A percentile compares a stretch with the other conserved stretches of the same genome.
Evolutionary conservation across 208 protist species (phyloP).

Genomic region (Trypanosoma vivax): DNA sequence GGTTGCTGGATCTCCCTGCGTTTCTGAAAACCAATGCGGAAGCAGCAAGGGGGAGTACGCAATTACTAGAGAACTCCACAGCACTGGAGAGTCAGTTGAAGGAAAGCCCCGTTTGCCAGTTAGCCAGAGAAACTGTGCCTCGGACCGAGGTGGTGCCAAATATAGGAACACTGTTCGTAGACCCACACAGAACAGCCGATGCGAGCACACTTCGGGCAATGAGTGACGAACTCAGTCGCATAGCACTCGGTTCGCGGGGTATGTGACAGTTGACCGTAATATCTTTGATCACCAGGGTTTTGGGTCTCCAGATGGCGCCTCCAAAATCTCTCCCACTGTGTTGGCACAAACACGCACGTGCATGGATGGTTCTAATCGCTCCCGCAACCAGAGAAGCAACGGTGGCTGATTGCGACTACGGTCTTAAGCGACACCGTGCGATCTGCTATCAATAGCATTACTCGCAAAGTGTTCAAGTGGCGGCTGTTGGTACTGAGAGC

Average conservation of each 20-base stretch:
- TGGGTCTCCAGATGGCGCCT: too few species aligned
- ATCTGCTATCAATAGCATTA: too few species aligned
- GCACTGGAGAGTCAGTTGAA: neutral
- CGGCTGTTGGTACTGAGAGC: too few species aligned
- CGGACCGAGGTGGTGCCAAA: neutral
- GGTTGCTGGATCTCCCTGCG: constrained; percentile 13
- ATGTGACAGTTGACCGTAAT: neutral
- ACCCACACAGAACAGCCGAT: constrained; percentile 8
- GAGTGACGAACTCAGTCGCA: constrained; percentile 18
- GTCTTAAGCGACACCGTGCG: too few species aligned
- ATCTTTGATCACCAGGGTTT: neutral
- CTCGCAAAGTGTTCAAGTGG: too few species aligned
- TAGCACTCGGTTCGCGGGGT: constrained; percentile 10
- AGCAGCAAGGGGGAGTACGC: neutral
- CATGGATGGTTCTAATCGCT: too few species aligned
- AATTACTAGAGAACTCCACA: neutral
- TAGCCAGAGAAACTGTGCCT: constrained; percentile 5
- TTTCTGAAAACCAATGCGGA: constrained; percentile 1
- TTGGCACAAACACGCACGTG: too few species aligned
- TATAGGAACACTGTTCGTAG: constrained; percentile 11
- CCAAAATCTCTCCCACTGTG: too few species aligned
- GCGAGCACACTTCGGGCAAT: constrained; percentile 6
- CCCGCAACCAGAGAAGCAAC: too few species aligned
- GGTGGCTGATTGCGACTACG: too few species aligned
- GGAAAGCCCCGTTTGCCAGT: constrained; percentile 10